Evolutionary conservation across 257 asterid genomes (phyloP).

Genomic region (Echites panduratus): DNA sequence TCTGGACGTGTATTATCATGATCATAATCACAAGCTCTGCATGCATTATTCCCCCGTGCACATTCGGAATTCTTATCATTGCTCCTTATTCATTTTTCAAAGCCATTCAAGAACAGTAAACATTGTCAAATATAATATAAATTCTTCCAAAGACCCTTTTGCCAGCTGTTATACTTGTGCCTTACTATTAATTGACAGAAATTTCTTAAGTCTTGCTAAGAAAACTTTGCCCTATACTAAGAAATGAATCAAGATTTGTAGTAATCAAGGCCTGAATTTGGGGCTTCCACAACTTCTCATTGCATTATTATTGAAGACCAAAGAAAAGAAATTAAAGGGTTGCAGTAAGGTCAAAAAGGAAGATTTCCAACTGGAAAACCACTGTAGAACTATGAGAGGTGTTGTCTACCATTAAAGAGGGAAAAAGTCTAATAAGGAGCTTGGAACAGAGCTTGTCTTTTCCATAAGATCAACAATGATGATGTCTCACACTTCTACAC

Average conservation of each 20-base stretch:
- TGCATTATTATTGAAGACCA: background rate
- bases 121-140: background rate
- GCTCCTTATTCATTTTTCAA: background rate
- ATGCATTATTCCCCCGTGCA: background rate
- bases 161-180: background rate
- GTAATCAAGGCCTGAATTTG: conserved; percentile 1
- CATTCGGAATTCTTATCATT: background rate
- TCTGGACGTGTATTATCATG: conserved; percentile 8
- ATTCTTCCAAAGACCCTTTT: background rate
- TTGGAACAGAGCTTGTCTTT: conserved; percentile 6
- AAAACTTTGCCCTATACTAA: too few species aligned
- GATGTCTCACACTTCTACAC: conserved; percentile 9
- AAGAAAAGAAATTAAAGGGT: background rate
- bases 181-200: background rate
- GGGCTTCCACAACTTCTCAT: background rate
- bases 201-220: too few species aligned
- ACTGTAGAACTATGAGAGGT: conserved; percentile 4
- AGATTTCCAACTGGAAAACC: conserved; percentile 10
- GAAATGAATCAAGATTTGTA: background rate
- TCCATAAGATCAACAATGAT: conserved; percentile 9
- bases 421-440: background rate
- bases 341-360: conserved; percentile 5
- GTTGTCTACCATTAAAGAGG: conserved; percentile 11
- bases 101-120: background rate
- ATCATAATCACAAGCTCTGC: background rate